Evolutionary conservation across 108 stramenopile species (phyloP).

Genomic region (Cyclotella baltica): DNA sequence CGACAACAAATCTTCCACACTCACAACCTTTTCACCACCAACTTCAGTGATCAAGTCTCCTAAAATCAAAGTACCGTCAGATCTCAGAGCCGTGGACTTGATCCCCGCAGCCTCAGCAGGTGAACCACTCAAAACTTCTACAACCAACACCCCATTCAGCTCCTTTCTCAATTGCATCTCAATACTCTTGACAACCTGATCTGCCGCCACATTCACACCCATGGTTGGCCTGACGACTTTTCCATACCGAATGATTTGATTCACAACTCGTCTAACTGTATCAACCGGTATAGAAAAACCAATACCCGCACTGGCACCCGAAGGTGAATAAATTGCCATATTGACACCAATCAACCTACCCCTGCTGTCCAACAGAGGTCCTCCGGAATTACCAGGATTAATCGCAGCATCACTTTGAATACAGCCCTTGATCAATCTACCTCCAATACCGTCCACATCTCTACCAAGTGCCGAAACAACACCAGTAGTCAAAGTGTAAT

Average conservation of each 20-base stretch:
- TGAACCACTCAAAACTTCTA: slow-evolving; percentile 56
- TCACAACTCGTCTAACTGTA: slow-evolving; percentile 77
- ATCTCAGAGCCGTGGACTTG: slow-evolving; percentile 40
- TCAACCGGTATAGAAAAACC: slow-evolving; percentile 92
- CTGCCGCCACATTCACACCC: slow-evolving; percentile 79
- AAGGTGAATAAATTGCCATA: slow-evolving; percentile 76
- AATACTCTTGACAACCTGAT: slow-evolving; percentile 58
- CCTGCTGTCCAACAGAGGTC: slow-evolving; percentile 66
- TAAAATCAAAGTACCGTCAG: slow-evolving; percentile 60
- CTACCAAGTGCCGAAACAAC: slow-evolving; percentile 81
- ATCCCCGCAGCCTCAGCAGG: slow-evolving; percentile 63
- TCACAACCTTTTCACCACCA: slow-evolving; percentile 60
- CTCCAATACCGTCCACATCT: slow-evolving; percentile 78
- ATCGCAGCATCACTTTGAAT: slow-evolving; percentile 86
- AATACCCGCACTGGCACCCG: slow-evolving; percentile 69
- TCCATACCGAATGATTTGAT: slow-evolving; percentile 80
- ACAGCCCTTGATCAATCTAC: slow-evolving; percentile 81
- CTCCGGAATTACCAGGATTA: slow-evolving; percentile 76
- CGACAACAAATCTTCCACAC: slow-evolving; percentile 72
- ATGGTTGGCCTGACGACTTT: slow-evolving; percentile 81
- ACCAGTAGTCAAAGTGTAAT: slow-evolving; percentile 80
- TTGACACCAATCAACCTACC: slow-evolving; percentile 88
- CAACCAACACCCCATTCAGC: slow-evolving; percentile 70
- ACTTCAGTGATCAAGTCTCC: slow-evolving; percentile 73
- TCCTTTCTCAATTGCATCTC: slow-evolving; percentile 57